Conservation (phyloP, 2,329 filamentous ascomycete species). For the Fusarium devonianum region DNA sequence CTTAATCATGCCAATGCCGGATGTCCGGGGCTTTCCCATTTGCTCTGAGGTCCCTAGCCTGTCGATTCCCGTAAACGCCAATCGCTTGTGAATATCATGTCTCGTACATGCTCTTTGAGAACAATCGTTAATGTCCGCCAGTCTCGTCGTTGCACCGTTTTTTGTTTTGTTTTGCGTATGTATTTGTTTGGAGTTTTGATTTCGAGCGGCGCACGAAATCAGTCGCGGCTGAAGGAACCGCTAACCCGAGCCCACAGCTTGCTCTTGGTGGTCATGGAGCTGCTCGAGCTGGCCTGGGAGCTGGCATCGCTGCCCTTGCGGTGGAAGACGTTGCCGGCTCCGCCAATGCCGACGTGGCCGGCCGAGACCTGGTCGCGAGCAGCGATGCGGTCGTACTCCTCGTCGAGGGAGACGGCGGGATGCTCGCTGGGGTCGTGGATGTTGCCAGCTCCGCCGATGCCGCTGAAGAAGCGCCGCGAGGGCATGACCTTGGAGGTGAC, state of each 20-base stretch:
- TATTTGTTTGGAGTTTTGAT: too few species aligned
- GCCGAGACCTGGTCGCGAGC: conserved; percentile 51
- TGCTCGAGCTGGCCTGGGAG: conserved; percentile 49
- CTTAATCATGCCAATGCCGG: conserved; percentile 24
- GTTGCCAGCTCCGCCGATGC: conserved; percentile 74
- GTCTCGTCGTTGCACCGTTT: conserved; percentile 1
- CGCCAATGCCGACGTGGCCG: conserved; percentile 72
- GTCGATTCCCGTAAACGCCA: conserved; percentile 38
- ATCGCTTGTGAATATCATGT: conserved; percentile 29
- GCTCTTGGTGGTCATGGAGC: conserved; percentile 45
- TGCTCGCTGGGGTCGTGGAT: conserved; percentile 54
- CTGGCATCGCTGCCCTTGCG: conserved; percentile 47
- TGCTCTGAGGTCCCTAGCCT: conserved; percentile 45
- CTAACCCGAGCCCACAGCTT: conserved; percentile 47
- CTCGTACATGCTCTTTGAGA: conserved; percentile 4
- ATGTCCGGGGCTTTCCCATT: conserved; percentile 36
- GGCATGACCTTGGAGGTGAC: conserved; percentile 48
- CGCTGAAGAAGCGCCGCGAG: conserved; percentile 66
- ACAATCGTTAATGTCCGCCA: neutral
- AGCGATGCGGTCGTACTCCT: conserved; percentile 55
- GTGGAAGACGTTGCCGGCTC: conserved; percentile 71
- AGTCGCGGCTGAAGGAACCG: conserved; percentile 45
- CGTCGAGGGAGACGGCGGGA: conserved; percentile 59
- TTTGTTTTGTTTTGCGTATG: neutral
- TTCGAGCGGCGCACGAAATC: too few species aligned